Base-by-base conservation (phyloP, 2,329 filamentous ascomycete genomes). In the Cytospora piceicola region DNA sequence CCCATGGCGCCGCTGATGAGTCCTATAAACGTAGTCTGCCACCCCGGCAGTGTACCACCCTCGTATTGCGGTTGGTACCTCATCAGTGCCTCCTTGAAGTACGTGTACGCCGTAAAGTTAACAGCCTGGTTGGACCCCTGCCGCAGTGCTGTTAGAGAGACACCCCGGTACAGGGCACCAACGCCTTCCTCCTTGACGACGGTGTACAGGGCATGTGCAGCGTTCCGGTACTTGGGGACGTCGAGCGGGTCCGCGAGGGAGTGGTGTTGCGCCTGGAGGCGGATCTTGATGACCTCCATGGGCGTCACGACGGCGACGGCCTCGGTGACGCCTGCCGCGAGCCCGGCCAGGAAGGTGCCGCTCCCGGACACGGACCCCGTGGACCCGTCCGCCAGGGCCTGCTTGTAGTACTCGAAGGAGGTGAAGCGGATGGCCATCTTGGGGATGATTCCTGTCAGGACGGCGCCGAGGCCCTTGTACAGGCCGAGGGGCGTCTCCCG, bases 361-460 rank as follows among this genome's bases (percentile, higher is more conserved):
- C 85, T 84, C 57, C 91, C 90, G 34, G 86, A 88, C 57, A 97
- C 85, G 34, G 77, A 74, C 53, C 92, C 91, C 3, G 88, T 88
- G 64, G 87, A 75, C 70, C 86, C 80, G 77, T 92, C 84, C 53
- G 92, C 88, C 29, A 97, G 83, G 68, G 90, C 68, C 76, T 93
- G 88, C 86, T 98, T 98, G 81, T 98, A 99, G 76, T 87, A 88
- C 79, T 98, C 95, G 79, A 98, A 99, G 63, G 92, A 96, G 57
- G 94, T 97, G 81, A 99, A 99, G 49, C 95, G 92, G 77, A 98
- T 99, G 68, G 95, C 95, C 95, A 99, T 99, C 81, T 99, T 99
- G 63, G 95, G 95, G 27, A 99, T 88, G 77, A 99, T 99, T 71
- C 95, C 95, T 29, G 94, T 97, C 66, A 98, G 78, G 52, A 99